Evolutionary conservation across 768 basidiomycete species (phyloP), one percentile per base, ranked within the genome.

Genomic region (Phallus indusiatus): DNA sequence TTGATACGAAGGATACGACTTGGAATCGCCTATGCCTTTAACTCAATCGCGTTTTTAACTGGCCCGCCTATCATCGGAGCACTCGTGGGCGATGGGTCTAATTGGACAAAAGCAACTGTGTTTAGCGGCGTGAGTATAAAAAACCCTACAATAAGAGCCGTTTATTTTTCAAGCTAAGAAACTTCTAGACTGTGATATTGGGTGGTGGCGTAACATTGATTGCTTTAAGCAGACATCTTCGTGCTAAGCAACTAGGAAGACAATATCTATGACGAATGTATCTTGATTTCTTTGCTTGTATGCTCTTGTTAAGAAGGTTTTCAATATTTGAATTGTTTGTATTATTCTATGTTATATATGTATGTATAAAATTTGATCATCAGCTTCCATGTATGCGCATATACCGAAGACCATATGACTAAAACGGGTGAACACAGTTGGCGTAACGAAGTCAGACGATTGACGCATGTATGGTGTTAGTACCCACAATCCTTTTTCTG

Each of bases 31-130:
- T 57, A 48, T 33, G 47, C 49, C 16, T 24, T 50, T 7, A 28
- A 35, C 48, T 16, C 46, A 54, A 28, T 50, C 21, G 49, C 33
- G 14, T 54, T 47, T 33, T 46, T 17, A 64, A 36, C 56, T 76
- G 82, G 82, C 14, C 76, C 80, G 0, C 83, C 84, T 0, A 78
- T 84, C 57, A 77, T 77, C 37, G 84, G 84, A 0, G 77, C 81
- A 4, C 69, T 85, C 24, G 74, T 85, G 7, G 76, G 81, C 0
- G 62, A 72, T 9, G 67, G 72, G 0, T 82, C 78, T 60, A 64
- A 78, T 5, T 85, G 84, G 84, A 83, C 81, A 79, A 72, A 78
- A 35, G 79, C 81, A 0, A 77, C 76, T 14, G 56, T 83, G 8
- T 85, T 83, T 63, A 73, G 78, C 28, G 82, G 80, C 59, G 70